Conservation (phyloP, 2,329 filamentous ascomycete species). For the Orbilia quercus region DNA sequence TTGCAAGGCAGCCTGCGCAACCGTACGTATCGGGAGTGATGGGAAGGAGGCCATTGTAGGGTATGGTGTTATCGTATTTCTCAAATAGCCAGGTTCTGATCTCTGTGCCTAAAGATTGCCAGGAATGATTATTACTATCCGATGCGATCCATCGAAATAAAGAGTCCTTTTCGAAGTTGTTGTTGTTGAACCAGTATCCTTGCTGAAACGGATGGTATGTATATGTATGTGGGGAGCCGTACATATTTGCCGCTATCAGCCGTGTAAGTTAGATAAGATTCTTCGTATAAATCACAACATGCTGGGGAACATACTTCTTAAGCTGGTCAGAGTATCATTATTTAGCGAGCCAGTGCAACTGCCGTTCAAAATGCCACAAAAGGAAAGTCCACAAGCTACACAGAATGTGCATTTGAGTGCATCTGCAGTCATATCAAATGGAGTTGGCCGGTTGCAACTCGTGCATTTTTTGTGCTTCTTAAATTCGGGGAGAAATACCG, state of each 20-base stretch:
- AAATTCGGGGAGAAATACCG: constrained; percentile 2
- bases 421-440: constrained; percentile 8
- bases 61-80: constrained; percentile 20
- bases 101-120: constrained; percentile 29
- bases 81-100: constrained; percentile 44
- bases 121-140: constrained; percentile 35
- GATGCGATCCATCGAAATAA: constrained; percentile 42
- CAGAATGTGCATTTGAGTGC: constrained; percentile 25
- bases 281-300: not conserved
- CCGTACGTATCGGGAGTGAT: constrained; percentile 24
- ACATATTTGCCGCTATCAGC: constrained; percentile 19
- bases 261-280: constrained; percentile 9
- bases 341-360: not conserved
- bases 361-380: constrained; percentile 27
- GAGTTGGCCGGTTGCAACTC: constrained; percentile 15
- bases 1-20: constrained; percentile 23
- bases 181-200: constrained; percentile 28
- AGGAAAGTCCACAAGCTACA: constrained; percentile 18
- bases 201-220: not conserved
- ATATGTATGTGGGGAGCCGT: not conserved
- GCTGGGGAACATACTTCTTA: constrained; percentile 18
- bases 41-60: not conserved
- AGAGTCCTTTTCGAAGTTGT: constrained; percentile 26
- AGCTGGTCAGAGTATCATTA: constrained; percentile 3
- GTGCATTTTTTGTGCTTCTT: constrained; percentile 31